Evolutionary conservation across 495 filamentous ascomycete species (phyloP), one percentile per base, ranked within the genome.

Genomic region (Penicillium lagena): DNA sequence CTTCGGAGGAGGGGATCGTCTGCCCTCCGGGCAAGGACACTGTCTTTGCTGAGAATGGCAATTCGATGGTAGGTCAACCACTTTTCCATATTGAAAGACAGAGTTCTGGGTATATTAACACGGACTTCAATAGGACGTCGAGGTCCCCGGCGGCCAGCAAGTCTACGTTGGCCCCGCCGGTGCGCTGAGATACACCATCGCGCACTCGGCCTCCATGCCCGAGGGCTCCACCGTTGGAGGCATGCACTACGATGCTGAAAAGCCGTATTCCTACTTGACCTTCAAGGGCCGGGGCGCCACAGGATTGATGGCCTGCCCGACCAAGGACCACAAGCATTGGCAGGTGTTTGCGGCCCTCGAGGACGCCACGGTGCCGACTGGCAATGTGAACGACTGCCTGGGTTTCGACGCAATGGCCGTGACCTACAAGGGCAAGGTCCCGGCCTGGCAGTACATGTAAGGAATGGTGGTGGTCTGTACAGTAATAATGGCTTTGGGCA

Each of bases 141-240:
- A 65, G 37, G 82, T 87, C 27, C 81, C 84, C 12, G 83, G 82
- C 36, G 82, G 84, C 15, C 82, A 87, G 52, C 63, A 65, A 45
- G 72, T 80, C 62, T 89, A 84, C 60, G 67, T 87, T 30, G 60
- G 52, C 12, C 64, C 74, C 5, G 56, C 66, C 22, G 83, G 83
- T 39, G 67, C 73, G 27, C 59, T 88, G 30, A 63, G 58, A 42
- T 86, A 78, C 70, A 82, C 80, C 2, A 65, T 62, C 35, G 74
- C 82, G 1, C 82, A 86, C 64, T 80, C 76, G 7, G 72, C 69
- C 12, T 68, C 55, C 51, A 74, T 79, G 14, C 82, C 82, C 0
- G 31, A 64, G 0, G 81, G 79, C 9, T 74, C 78, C 38, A 49
- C 66, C 11, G 48, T 50, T 13, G 70, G 67, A 1, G 68, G 70